Conservation (phyloP, 305 asterid genomes). For the Plantago lanceolata region DNA sequence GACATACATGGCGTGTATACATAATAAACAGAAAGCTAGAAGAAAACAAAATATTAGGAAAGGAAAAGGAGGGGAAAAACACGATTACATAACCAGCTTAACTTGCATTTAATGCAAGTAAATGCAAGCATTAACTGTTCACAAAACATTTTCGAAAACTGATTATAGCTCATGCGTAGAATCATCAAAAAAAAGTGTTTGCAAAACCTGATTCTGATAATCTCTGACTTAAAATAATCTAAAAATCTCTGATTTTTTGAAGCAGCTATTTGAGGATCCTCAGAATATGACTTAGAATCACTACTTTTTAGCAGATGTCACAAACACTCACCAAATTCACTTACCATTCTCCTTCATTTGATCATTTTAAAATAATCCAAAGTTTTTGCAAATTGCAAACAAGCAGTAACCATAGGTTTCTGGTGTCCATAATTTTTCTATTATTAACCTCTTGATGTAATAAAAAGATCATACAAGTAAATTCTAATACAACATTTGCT, state of each 20-base stretch:
- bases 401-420: neutral
- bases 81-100: neutral
- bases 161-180: no score
- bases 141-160: neutral
- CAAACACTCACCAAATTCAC: neutral
- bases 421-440: neutral
- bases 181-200: no score
- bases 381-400: neutral
- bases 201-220: no score
- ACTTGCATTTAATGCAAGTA: neutral
- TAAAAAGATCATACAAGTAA: neutral
- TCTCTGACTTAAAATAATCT: no score
- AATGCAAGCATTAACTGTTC: no score
- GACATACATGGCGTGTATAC: no score
- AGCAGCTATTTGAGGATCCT: no score
- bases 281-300: neutral
- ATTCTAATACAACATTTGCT: neutral
- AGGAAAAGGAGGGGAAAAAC: neutral
- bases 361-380: neutral
- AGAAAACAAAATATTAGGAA: no score
- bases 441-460: neutral
- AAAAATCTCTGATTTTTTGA: no score
- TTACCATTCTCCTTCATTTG: neutral
- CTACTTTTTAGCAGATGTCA: neutral
- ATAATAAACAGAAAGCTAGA: no score